A percentile compares a stretch with the other conserved stretches of the same genome.
Conservation (phyloP, 768 basidiomycete species). For the Tylopilus rubrobrunneus region DNA sequence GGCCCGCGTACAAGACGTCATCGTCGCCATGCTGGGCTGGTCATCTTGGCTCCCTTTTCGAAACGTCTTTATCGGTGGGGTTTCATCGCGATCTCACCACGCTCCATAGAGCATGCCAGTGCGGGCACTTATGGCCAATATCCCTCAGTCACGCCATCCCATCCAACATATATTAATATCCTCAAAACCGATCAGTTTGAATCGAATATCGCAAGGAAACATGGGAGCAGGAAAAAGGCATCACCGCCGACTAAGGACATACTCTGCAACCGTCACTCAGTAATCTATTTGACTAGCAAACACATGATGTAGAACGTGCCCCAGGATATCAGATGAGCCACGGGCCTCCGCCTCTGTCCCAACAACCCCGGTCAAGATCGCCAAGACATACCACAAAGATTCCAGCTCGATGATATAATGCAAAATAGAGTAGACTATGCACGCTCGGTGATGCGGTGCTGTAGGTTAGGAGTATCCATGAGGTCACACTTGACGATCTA, state of each 20-base stretch:
- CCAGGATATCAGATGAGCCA: background rate
- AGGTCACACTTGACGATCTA: background rate
- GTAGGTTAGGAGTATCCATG: slow-evolving; percentile 3
- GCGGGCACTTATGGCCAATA: slow-evolving; percentile 20
- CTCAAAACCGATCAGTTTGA: too few species aligned
- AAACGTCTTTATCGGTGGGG: background rate
- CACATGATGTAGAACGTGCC: background rate
- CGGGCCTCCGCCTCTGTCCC: background rate
- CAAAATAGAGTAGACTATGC: slow-evolving; percentile 13
- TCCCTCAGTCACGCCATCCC: slow-evolving; percentile 6
- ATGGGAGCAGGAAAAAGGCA: background rate
- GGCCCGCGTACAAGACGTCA: too few species aligned
- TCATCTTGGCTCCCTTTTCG: background rate
- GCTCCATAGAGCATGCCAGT: background rate
- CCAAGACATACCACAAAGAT: background rate
- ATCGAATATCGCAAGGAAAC: background rate
- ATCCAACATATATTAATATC: background rate
- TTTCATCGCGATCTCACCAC: background rate
- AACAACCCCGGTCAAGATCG: background rate
- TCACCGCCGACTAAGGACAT: background rate
- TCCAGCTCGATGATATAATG: slow-evolving; percentile 3
- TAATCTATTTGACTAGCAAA: background rate
- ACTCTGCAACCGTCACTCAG: background rate
- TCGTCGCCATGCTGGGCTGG: background rate
- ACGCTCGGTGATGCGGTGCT: background rate